These are phyloP conservation scores for Ceratocystis variospora DNA, from an alignment of 2,329 filamentous ascomycete genomes.

Conservation along the genomic window DNA sequence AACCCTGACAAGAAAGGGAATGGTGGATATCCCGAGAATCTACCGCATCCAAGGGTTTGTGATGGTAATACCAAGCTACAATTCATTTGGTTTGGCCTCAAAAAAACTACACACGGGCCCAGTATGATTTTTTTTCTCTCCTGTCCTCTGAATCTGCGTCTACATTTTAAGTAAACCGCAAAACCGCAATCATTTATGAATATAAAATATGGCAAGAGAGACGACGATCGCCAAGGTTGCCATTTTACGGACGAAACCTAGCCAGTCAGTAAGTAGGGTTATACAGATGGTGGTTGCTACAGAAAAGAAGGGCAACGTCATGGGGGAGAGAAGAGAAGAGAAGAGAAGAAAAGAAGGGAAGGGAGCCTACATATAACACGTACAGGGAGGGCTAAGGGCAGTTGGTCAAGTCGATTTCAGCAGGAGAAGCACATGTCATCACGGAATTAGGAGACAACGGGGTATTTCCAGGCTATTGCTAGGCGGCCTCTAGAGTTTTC, in stretches of 20 bases:
- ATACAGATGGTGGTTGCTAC: neutral
- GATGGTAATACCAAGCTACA: neutral
- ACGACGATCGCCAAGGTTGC: too few species aligned
- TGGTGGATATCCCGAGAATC: neutral
- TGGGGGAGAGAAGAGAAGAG: neutral
- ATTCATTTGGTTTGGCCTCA: conserved; percentile 1
- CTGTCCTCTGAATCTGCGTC: neutral
- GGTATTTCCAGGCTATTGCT: too few species aligned
- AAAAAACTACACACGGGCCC: conserved; percentile 6
- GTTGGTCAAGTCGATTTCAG: neutral
- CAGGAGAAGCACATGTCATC: neutral
- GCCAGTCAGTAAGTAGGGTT: neutral
- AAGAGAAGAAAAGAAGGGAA: neutral
- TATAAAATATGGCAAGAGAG: neutral
- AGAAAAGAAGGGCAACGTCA: neutral
- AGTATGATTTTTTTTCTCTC: neutral
- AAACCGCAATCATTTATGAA: neutral
- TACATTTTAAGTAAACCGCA: neutral
- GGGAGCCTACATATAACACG: neutral
- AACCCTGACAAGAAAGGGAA: neutral
- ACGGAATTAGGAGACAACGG: neutral
- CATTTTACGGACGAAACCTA: neutral
- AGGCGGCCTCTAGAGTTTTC: too few species aligned
- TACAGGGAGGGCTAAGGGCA: neutral
- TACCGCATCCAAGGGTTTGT: neutral